Percentiles rank a stretch among this genome's conserved stretches.
Evolutionary conservation across 1,284 basidiomycete genomes (phyloP).

Genomic region (Cryptococcus maquisensis): DNA sequence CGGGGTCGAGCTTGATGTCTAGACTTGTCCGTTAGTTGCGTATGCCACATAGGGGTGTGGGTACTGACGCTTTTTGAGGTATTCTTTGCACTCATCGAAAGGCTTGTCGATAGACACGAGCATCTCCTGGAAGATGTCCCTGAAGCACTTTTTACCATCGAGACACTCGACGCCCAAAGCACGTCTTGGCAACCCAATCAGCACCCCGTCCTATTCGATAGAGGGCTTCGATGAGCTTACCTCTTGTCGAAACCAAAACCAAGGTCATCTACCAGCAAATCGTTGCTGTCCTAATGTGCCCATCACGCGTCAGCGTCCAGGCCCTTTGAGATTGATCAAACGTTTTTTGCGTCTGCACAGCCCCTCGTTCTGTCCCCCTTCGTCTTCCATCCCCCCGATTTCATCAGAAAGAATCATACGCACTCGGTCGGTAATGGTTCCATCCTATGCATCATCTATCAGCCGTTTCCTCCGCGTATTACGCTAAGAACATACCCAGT

Average conservation of each 20-base stretch:
- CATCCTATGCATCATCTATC: slow-evolving; percentile 57
- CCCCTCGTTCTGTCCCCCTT: no score
- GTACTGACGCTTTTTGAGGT: slow-evolving; percentile 58
- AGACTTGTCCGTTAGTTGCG: slow-evolving; percentile 6
- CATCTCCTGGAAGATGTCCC: slow-evolving; percentile 77
- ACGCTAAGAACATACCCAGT: slow-evolving; percentile 65
- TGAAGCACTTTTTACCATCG: slow-evolving; percentile 62
- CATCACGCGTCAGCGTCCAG: no score
- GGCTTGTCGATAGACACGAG: slow-evolving; percentile 65
- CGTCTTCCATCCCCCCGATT: no score
- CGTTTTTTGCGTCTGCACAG: no score
- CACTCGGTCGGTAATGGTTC: slow-evolving; percentile 74
- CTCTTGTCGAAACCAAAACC: slow-evolving; percentile 49
- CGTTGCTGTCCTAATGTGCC: slow-evolving; percentile 65
- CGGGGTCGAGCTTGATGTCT: slow-evolving; percentile 81
- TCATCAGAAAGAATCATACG: no score
- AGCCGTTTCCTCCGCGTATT: neutral
- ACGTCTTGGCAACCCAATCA: slow-evolving; percentile 44
- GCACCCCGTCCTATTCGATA: neutral
- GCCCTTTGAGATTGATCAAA: no score
- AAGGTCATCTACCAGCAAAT: slow-evolving; percentile 54
- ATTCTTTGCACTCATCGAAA: slow-evolving; percentile 74
- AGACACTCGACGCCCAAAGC: slow-evolving; percentile 69
- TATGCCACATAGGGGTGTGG: neutral
- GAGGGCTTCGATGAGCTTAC: slow-evolving; percentile 7